Conservation (phyloP, 148 eudicot genomes). For the Rhododendron molle region DNA sequence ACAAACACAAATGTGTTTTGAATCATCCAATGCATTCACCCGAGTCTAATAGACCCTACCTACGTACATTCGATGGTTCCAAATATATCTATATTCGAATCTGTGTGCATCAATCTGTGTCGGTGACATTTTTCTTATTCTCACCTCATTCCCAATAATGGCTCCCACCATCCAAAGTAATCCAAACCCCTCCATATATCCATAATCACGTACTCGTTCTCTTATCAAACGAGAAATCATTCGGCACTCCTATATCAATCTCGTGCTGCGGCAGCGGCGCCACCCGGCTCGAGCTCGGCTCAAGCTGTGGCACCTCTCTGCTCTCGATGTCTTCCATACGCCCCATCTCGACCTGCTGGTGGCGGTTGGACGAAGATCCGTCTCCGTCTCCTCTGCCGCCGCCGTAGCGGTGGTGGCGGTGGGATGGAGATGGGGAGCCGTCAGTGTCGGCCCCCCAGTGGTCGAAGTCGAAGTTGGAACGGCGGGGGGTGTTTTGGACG, state of each 20-base stretch:
- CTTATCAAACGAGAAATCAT: slow-evolving; percentile 18
- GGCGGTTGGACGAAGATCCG: background rate
- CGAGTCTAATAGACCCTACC: background rate
- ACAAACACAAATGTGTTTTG: background rate
- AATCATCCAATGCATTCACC: background rate
- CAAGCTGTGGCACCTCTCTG: background rate
- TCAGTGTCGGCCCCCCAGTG: slow-evolving; percentile 19
- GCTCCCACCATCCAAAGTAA: background rate
- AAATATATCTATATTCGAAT: background rate
- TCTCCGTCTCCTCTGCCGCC: background rate
- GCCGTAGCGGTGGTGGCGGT: background rate
- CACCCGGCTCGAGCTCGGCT: background rate
- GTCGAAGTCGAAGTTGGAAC: slow-evolving; percentile 11
- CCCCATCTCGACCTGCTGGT: slow-evolving; percentile 2
- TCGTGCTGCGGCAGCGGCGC: slow-evolving; percentile 7
- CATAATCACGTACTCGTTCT: background rate
- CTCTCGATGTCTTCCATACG: background rate
- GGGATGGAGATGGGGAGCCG: slow-evolving; percentile 4
- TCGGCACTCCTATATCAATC: background rate
- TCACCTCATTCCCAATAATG: background rate
- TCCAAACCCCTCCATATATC: background rate
- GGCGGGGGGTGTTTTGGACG: slow-evolving; percentile 21
- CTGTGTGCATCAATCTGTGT: background rate
- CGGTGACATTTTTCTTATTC: background rate
- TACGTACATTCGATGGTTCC: background rate